Base-by-base conservation (phyloP, 345 rosid genomes). In the Lumnitzera racemosa region DNA sequence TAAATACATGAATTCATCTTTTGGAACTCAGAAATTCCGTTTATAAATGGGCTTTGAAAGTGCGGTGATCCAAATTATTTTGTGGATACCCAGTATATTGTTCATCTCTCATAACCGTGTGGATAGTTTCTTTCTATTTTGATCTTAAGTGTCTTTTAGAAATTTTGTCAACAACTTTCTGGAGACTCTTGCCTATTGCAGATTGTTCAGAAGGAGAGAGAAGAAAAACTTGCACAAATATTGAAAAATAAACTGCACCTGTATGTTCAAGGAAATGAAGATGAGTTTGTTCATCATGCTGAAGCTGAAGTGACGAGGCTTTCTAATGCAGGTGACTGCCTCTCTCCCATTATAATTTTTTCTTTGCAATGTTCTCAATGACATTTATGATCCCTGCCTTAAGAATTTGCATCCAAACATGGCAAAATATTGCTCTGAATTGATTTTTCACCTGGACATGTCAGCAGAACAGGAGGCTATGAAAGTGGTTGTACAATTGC, bases 131-230 rank as follows among this genome's bases (percentile, higher is more conserved):
- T 10, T 50, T 61, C 4, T n/a, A 61, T 55, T 15, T 24, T 17
- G 11, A 36, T 4, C 7, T 36, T 9, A 36, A 5, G 43, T 36
- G 43, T 36, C 43, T 36, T 36, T 36, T 5, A 1, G 43, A 9
- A 36, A 5, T 4, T 36, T 36, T 36, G 9, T 36, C 43, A 4
- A 36, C 11, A 36, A 36, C 43, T 5, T 9, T 36, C 43, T 9
- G 11, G 43, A 36, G 7, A 36, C 43, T 36, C 43, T 36, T 36
- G 43, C 43, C 11, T 9, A 17, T 66, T 59, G 47, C 84, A 94
- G 99, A 68, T 76, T 80, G 88, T 94, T 71, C 97, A 94, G 79
- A 94, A 78, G 79, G 99, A 94, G 68, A 87, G 99, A 76, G 99
- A 94, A 73, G 95, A 94, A 48, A 94, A 84, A 63, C 99, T 94